These are phyloP conservation scores for Trametes cingulata DNA, from an alignment of 768 basidiomycete species.

Conservation along the genomic window DNA sequence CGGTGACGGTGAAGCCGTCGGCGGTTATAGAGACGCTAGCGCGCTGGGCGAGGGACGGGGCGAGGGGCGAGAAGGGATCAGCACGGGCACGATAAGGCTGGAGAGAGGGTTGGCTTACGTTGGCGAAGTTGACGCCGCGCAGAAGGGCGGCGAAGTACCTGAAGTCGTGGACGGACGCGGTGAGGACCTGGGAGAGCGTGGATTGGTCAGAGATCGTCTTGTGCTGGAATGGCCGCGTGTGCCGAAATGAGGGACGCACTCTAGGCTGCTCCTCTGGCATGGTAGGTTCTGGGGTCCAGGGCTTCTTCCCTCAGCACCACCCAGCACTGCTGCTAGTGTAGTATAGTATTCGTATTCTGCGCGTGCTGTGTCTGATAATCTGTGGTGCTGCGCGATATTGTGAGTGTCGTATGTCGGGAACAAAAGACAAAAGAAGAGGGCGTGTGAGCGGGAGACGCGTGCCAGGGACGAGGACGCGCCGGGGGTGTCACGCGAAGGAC, in stretches of 20 bases:
- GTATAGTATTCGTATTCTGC: no score
- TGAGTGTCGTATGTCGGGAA: neutral
- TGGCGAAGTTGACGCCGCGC: conserved; percentile 78
- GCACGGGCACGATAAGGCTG: neutral
- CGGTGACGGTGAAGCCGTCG: conserved; percentile 72
- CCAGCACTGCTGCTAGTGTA: no score
- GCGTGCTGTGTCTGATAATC: no score
- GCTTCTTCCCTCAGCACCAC: neutral
- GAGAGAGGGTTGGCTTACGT: conserved; percentile 54
- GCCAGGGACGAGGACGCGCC: neutral
- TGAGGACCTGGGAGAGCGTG: conserved; percentile 48
- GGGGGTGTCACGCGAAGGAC: conserved; percentile 4
- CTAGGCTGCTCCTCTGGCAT: conserved; percentile 23
- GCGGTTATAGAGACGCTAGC: conserved; percentile 74
- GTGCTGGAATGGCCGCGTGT: conserved; percentile 7
- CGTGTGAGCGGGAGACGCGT: neutral
- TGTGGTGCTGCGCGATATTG: no score
- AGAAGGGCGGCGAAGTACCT: conserved; percentile 77
- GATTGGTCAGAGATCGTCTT: conserved; percentile 18
- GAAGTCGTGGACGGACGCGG: conserved; percentile 77
- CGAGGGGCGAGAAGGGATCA: neutral
- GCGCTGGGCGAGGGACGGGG: conserved; percentile 44
- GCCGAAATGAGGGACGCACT: conserved; percentile 18
- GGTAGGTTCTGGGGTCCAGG: conserved; percentile 20
- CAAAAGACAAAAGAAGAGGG: neutral